phyloP scores from a whole-genome alignment of 305 asterid species.

The Solanum aculeatissimum region DNA sequence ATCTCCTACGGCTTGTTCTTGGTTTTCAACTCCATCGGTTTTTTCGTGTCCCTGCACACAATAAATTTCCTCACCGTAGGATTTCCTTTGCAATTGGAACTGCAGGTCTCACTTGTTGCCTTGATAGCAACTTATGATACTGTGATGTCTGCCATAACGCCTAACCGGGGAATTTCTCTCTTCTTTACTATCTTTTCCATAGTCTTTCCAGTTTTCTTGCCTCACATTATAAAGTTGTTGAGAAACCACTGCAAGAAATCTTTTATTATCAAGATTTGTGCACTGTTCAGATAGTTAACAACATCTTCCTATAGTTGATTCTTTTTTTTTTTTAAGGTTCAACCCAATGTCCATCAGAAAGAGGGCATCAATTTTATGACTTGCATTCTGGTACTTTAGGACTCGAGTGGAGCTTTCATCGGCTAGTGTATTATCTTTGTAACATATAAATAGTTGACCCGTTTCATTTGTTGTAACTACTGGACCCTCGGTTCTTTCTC shows the following conservation, averaged over 20 bases:
- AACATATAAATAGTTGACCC: neutral
- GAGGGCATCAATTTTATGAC: no score
- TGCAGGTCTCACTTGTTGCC: conserved; percentile 3
- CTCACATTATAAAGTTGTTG: neutral
- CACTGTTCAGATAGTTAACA: neutral
- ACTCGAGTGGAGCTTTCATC: no score
- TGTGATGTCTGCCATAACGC: conserved; percentile 6
- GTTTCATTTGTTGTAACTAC: neutral
- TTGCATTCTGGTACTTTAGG: no score
- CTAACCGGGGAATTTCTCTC: neutral
- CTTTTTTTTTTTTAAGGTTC: neutral
- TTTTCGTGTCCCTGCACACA: neutral
- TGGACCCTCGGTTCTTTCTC: no score
- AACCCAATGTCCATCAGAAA: neutral
- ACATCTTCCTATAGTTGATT: neutral
- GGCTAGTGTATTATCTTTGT: neutral
- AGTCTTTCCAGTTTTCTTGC: neutral
- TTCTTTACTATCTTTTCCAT: conserved; percentile 12
- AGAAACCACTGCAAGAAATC: conserved; percentile 1
- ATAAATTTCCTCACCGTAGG: neutral
- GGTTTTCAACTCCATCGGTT: conserved; percentile 6
- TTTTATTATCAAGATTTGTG: neutral
- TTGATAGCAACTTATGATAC: neutral
- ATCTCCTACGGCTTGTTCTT: conserved; percentile 18
- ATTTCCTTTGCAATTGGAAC: conserved; percentile 3